Evolutionary conservation across 2,329 filamentous ascomycete species (phyloP).

Genomic region (Tolypocladium endophyticum): DNA sequence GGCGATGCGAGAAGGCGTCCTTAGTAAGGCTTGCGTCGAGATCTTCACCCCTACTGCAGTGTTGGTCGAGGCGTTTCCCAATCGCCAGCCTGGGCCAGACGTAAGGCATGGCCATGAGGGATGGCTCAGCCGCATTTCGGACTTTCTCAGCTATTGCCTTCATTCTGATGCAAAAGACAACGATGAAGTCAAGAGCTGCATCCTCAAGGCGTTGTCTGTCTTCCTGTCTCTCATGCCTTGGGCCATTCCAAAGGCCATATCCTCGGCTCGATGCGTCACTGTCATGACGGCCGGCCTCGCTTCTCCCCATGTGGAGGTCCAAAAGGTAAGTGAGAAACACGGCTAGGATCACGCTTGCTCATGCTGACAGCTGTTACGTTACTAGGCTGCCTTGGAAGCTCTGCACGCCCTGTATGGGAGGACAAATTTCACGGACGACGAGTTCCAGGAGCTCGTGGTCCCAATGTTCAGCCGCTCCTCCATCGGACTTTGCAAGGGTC

Average conservation of each 20-base stretch:
- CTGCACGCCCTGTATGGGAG: conserved; percentile 75
- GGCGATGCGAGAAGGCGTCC: conserved; percentile 67
- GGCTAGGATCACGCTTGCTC: background rate
- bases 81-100: conserved; percentile 55
- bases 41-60: conserved; percentile 77
- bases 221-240: conserved; percentile 74
- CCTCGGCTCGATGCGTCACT: conserved; percentile 58
- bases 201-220: conserved; percentile 65
- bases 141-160: conserved; percentile 65
- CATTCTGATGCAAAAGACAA: conserved; percentile 53
- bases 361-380: background rate
- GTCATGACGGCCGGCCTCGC: conserved; percentile 63
- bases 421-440: conserved; percentile 61
- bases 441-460: conserved; percentile 67
- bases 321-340: conserved; percentile 43
- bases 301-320: conserved; percentile 57
- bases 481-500: conserved; percentile 58
- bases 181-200: conserved; percentile 57
- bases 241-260: conserved; percentile 76
- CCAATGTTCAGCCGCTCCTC: conserved; percentile 68
- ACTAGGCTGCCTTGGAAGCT: conserved; percentile 66
- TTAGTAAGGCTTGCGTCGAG: conserved; percentile 86
- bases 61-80: conserved; percentile 65
- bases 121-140: conserved; percentile 71
- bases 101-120: conserved; percentile 74